A percentile compares a stretch with the other conserved stretches of the same genome.
phyloP scores from a whole-genome alignment of 169 alveolate genomes.

The Plasmodium sp. region DNA sequence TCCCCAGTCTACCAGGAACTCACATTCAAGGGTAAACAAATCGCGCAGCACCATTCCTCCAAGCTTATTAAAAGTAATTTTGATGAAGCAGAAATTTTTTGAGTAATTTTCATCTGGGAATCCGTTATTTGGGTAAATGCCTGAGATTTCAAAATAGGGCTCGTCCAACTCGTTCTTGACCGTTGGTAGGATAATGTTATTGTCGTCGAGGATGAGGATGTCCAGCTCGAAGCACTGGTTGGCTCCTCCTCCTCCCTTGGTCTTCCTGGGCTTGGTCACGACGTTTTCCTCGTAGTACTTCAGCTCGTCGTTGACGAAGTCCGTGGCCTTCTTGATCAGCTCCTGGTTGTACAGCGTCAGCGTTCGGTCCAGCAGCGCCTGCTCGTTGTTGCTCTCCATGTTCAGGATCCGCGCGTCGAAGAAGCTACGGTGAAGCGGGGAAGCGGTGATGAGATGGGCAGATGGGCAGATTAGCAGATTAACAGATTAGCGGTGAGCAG shows the following conservation, averaged over 20 bases:
- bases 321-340: conserved; percentile 54
- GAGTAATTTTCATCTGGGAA: conserved; percentile 66
- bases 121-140: conserved; percentile 76
- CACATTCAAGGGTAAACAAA: conserved; percentile 80
- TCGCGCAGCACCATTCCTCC: conserved; percentile 82
- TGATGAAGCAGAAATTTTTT: conserved; percentile 78
- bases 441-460: neutral
- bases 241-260: neutral
- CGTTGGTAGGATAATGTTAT: conserved; percentile 51
- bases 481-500: no score
- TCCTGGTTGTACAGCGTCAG: conserved; percentile 44
- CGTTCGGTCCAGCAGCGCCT: conserved; percentile 15
- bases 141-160: conserved; percentile 78
- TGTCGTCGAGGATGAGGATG: conserved; percentile 43
- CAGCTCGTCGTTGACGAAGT: conserved; percentile 56
- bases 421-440: neutral
- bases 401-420: conserved; percentile 6
- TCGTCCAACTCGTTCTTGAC: conserved; percentile 75
- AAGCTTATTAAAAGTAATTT: conserved; percentile 76
- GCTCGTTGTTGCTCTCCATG: conserved; percentile 35
- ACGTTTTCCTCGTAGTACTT: conserved; percentile 75
- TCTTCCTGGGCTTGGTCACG: conserved; percentile 52
- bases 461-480: no score
- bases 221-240: conserved; percentile 49
- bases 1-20: conserved; percentile 83